Evolutionary conservation across 805 yeast genomes (phyloP), one percentile per base, ranked within the genome.

Genomic region (Dipodascus geniculatus): DNA sequence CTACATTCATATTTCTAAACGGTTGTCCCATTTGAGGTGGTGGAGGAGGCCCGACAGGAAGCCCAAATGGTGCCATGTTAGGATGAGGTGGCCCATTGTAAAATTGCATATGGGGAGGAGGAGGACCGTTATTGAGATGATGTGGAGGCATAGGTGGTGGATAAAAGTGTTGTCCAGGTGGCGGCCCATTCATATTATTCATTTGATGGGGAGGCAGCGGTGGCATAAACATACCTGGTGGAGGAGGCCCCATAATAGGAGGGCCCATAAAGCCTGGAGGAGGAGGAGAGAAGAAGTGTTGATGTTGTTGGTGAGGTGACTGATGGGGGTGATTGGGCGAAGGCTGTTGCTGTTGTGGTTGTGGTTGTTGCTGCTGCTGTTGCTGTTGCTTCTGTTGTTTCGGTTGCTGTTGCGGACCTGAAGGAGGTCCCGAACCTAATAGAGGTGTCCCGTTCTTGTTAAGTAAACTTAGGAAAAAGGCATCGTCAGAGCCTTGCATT

Each of bases 391-490:
- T 24, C 6, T 28, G 17, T n/a, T n/a, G n/a, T n/a, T n/a, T n/a
- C 8, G 20, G 59, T 48, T 20, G 51, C 22, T 48, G 54, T 33
- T 49, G 57, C 14, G 49, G 4, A 14, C 20, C 17, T 6, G 54
- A 19, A 8, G 16, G 11, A 14, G 42, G n/a, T 22, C 48, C 35
- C 24, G 51, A 2, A 16, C 31, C 11, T 14, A 17, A 24, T 11
- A 11, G 33, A 28, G 33, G 33, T 6, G 33, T 6, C 2, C 44
- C 51, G 44, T 59, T 50, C 51, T 61, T 61, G 50, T 59, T 57
- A 6, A 61, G 54, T 20, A 61, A 42, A 35, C 63, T 59, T 60
- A 56, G 48, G 48, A 61, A 61, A 49, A 61, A 61, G 16, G 49
- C 44, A 38, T 61, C 64, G 42, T 61, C 55, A 55, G 22, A 44